phyloP scores from a whole-genome alignment of 768 basidiomycete species.

The Cystobasidium onofrii region DNA sequence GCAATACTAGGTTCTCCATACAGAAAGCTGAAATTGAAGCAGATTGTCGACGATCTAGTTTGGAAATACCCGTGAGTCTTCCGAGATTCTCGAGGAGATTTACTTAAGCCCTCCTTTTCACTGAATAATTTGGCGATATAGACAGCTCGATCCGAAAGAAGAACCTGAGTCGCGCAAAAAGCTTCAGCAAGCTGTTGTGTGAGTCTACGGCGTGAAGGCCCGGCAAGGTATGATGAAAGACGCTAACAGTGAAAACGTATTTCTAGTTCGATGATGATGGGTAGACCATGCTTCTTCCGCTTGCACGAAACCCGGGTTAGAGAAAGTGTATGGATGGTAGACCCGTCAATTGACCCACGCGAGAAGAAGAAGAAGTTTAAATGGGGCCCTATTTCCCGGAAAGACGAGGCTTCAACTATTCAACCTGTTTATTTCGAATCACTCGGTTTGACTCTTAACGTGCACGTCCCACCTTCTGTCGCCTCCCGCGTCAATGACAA shows the following conservation, averaged over 20 bases:
- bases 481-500: not conserved
- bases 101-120: too few species aligned
- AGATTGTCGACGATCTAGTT: not conserved
- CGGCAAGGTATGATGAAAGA: not conserved
- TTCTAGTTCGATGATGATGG: not conserved
- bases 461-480: not conserved
- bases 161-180: not conserved
- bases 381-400: not conserved
- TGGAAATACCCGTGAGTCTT: constrained; percentile 9
- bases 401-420: not conserved
- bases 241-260: not conserved
- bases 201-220: not conserved
- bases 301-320: not conserved
- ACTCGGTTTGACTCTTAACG: not conserved
- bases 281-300: not conserved
- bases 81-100: too few species aligned
- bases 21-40: not conserved
- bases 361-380: not conserved
- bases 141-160: not conserved
- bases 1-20: not conserved
- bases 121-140: too few species aligned
- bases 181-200: not conserved
- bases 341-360: not conserved
- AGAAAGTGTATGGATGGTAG: not conserved
- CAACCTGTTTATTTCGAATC: not conserved